Base-by-base conservation (phyloP, 441 rosid species). In the Erodium texanum region DNA sequence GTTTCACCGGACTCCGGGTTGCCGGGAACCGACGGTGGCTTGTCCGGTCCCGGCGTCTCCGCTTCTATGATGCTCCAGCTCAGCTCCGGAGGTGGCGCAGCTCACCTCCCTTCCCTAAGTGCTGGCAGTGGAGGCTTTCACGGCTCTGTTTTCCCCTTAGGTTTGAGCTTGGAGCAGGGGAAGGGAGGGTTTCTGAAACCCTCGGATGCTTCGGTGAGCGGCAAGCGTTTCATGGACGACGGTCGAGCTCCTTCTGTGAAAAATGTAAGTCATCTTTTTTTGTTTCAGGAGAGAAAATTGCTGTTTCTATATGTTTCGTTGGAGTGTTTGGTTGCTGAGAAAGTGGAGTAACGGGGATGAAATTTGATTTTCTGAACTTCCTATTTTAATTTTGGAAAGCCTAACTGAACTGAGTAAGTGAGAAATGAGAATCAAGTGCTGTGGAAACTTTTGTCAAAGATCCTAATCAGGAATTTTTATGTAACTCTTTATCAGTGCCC, bases 151-250 rank as follows among this genome's bases (percentile, higher is more conserved):
- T 94, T 94, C 61, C 99, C 99, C 7, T 64, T 89, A 61, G 97
- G 93, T 7, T 79, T 93, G 75, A 89, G 99, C 82, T 79, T 93
- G 80, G 99, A 93, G 34, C 92, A 89, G 84, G 93, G 97, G n/a
- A 89, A 84, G 75, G 96, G 93, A 70, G 88, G 87, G 36, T 86
- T 85, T 77, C 74, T 86, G 69, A 89, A 84, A 79, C 87, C 86
- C 27, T 90, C 87, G 67, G 97, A 84, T 1, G 90, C 82, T 3
- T 88, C 87, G 22, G 95, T 88, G 23, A 89, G 89, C 61, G 88
- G 92, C n/a, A 91, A 85, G 78, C 84, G 89, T 34, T 89, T 84
- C 59, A 18, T 52, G 59, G 59, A 52, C 36, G 89, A 87, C 65
- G 86, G 87, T 64, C 78, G 90, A 74, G 79, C 79, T 67, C 74